These are phyloP conservation scores for Pseudozyma sp. DNA, from an alignment of 1,284 basidiomycete genomes.

Conservation along the genomic window DNA sequence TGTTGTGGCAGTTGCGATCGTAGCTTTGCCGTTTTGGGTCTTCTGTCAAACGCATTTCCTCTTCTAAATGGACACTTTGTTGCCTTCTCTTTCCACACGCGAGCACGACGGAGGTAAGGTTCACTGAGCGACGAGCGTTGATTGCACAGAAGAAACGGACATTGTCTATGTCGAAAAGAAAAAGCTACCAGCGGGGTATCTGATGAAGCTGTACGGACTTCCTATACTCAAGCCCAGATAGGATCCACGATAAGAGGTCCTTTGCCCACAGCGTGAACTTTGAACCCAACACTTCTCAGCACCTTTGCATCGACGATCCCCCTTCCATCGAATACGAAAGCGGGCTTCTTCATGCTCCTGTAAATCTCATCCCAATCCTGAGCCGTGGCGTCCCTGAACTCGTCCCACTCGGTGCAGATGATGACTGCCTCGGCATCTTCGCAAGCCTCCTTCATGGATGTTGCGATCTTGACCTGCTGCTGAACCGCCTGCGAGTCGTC, in stretches of 20 bases:
- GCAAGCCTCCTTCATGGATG: constrained; percentile 86
- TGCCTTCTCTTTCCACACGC: not conserved
- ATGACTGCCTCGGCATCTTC: constrained; percentile 90
- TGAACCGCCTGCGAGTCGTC: constrained; percentile 78
- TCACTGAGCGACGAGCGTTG: not conserved
- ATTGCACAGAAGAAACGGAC: not conserved
- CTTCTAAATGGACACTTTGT: constrained; percentile 18
- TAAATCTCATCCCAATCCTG: constrained; percentile 92
- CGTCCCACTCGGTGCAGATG: constrained; percentile 79
- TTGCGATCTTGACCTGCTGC: constrained; percentile 83
- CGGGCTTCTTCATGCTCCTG: constrained; percentile 88
- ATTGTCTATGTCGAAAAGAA: not conserved
- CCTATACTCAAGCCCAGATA: constrained; percentile 52
- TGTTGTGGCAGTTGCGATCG: constrained; percentile 30
- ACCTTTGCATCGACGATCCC: constrained; percentile 83
- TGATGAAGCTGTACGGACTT: not conserved
- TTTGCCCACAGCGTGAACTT: constrained; percentile 74
- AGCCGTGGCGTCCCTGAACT: constrained; percentile 77
- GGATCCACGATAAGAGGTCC: constrained; percentile 66
- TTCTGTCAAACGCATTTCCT: constrained; percentile 44
- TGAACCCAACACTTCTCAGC: constrained; percentile 90
- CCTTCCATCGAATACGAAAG: constrained; percentile 82
- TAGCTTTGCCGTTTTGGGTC: constrained; percentile 48
- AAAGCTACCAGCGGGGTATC: not conserved
- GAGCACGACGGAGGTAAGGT: no score